Conservation (phyloP, 1,284 basidiomycete species). For the Kwoniella shivajii region DNA sequence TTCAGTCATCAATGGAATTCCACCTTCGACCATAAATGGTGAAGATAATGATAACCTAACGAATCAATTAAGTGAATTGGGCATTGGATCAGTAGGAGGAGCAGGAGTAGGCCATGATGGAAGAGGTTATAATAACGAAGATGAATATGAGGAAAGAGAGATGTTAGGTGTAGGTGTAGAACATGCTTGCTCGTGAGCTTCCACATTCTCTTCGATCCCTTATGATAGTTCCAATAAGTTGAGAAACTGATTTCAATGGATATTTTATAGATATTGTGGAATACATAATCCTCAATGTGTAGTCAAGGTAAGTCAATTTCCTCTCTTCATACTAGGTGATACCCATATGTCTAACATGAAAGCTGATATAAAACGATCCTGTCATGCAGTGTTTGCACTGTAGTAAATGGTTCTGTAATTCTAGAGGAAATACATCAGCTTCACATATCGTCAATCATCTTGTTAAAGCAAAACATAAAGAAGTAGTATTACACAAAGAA, state of each 20-base stretch:
- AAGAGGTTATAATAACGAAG: conserved; percentile 46
- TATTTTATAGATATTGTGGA: conserved; percentile 98
- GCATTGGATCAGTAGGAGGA: conserved; percentile 1
- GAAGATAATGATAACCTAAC: no score
- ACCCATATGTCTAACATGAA: no score
- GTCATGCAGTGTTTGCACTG: conserved; percentile 73
- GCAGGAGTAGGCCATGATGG: conserved; percentile 8
- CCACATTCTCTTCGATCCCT: neutral
- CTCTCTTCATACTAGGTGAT: neutral
- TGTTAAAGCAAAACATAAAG: conserved; percentile 98
- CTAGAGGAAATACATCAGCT: conserved; percentile 95
- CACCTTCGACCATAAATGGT: conserved; percentile 16
- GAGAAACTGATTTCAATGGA: neutral
- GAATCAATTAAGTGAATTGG: conserved; percentile 17
- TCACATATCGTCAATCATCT: conserved; percentile 99
- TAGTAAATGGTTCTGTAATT: conserved; percentile 99
- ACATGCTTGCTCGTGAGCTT: conserved; percentile 87
- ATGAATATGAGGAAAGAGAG: conserved; percentile 80
- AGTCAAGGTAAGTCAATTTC: conserved; percentile 64
- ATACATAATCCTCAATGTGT: conserved; percentile 97
- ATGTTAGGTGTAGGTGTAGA: conserved; percentile 83
- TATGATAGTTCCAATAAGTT: neutral
- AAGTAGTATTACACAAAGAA: conserved; percentile 94
- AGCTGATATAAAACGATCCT: neutral
- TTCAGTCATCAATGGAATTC: conserved; percentile 10